phyloP scores from a whole-genome alignment of 257 asterid species.

The Haberlea rhodopensis region DNA sequence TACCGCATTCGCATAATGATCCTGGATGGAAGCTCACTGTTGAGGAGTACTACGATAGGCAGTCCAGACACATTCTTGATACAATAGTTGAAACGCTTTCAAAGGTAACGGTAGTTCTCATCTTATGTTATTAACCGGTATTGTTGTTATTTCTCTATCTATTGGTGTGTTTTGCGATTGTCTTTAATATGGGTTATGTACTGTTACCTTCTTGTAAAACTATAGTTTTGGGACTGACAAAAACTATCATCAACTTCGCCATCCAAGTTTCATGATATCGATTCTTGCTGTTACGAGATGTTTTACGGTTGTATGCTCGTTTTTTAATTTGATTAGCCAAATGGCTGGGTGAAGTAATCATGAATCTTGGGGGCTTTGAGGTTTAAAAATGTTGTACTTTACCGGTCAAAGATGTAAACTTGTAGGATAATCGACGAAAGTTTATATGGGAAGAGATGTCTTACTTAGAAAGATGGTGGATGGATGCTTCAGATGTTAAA shows the following conservation, averaged over 20 bases:
- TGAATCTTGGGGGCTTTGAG: constrained; percentile 13
- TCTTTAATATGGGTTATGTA: constrained; percentile 6
- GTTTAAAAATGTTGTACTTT: constrained; percentile 17
- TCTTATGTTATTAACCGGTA: constrained; percentile 1
- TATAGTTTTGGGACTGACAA: neutral
- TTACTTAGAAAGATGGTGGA: constrained; percentile 99
- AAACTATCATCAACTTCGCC: no score
- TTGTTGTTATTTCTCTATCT: neutral
- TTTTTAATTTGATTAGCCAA: neutral
- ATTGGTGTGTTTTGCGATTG: constrained; percentile 4
- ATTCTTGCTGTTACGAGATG: neutral
- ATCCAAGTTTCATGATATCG: no score
- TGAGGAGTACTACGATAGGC: constrained; percentile 86
- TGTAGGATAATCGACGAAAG: constrained; percentile 81
- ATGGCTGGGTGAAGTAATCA: neutral
- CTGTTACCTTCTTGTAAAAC: neutral
- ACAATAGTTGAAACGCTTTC: constrained; percentile 80
- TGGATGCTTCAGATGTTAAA: constrained; percentile 71
- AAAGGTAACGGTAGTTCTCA: constrained; percentile 42
- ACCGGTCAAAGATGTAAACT: constrained; percentile 22
- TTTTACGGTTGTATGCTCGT: neutral
- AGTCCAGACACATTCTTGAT: constrained; percentile 83
- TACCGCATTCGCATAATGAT: constrained; percentile 97
- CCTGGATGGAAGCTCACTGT: constrained; percentile 99
- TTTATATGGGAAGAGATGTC: constrained; percentile 99